Evolutionary conservation across 2,329 filamentous ascomycete genomes (phyloP).

Genomic region (Penicillium sp.): DNA sequence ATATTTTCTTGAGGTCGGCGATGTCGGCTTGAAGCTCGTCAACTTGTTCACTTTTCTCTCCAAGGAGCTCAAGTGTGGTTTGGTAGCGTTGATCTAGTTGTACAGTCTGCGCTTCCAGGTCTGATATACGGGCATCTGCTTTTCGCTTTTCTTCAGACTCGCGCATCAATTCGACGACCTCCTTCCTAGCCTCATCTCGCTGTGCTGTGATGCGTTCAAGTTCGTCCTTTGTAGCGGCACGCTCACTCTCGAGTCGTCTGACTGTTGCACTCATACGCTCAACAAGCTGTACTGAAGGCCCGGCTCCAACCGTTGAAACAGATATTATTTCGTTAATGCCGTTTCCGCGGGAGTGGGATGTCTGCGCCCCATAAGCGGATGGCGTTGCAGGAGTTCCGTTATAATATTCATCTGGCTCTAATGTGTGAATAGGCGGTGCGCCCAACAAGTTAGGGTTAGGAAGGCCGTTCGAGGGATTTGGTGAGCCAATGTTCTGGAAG

Average conservation of each 20-base stretch:
- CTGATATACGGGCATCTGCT: conserved; percentile 57
- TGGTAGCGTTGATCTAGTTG: conserved; percentile 75
- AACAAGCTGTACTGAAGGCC: conserved; percentile 89
- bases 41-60: conserved; percentile 93
- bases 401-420: conserved; percentile 48
- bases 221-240: conserved; percentile 84
- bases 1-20: conserved; percentile 91
- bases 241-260: conserved; percentile 84
- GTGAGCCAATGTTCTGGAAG: conserved; percentile 23
- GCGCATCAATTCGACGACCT: conserved; percentile 87
- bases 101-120: conserved; percentile 64
- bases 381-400: conserved; percentile 34
- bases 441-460: conserved; percentile 24
- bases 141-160: conserved; percentile 70
- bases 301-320: conserved; percentile 82
- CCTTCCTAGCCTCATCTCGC: conserved; percentile 82
- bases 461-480: conserved; percentile 23
- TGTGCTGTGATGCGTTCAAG: conserved; percentile 74
- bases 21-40: conserved; percentile 89
- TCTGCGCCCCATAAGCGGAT: conserved; percentile 36
- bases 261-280: conserved; percentile 95
- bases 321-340: conserved; percentile 76
- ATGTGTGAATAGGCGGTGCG: conserved; percentile 34
- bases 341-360: conserved; percentile 48
- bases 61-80: conserved; percentile 87